Conservation (phyloP, 164 flowering plant species). For the Platanus orientalis region DNA sequence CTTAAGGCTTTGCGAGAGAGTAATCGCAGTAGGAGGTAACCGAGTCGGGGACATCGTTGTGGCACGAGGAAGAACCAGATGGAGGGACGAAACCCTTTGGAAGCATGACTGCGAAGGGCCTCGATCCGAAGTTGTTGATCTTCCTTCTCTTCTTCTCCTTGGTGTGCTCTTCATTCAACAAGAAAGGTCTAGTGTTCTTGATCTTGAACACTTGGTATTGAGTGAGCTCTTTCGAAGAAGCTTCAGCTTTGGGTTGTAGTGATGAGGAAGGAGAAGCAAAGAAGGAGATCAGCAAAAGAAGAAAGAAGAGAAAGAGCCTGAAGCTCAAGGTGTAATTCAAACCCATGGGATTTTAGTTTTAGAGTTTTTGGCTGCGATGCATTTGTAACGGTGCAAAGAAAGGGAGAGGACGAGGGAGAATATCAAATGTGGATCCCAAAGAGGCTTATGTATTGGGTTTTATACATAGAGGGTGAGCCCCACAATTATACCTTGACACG, state of each 20-base stretch:
- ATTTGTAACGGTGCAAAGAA: constrained; percentile 5
- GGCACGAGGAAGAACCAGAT: constrained; percentile 67
- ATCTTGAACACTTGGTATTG: constrained; percentile 20
- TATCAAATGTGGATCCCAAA: constrained; percentile 6
- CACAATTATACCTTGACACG: no score
- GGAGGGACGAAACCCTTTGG: constrained; percentile 73
- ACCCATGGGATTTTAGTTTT: constrained; percentile 34
- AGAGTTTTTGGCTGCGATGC: constrained; percentile 10
- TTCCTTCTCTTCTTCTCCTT: constrained; percentile 17
- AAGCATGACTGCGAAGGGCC: constrained; percentile 55
- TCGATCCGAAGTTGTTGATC: constrained; percentile 15
- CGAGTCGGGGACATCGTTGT: constrained; percentile 42
- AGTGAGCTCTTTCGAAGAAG: background rate
- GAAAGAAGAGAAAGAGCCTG: constrained; percentile 9
- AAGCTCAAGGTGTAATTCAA: constrained; percentile 8
- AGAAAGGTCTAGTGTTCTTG: constrained; percentile 26
- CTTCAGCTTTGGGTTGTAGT: background rate
- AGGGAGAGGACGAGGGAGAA: background rate
- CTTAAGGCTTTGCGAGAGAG: constrained; percentile 9
- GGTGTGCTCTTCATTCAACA: constrained; percentile 7
- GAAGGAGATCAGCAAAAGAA: constrained; percentile 6
- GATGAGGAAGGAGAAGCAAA: constrained; percentile 9
- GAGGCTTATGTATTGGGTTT: background rate
- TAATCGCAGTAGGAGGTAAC: constrained; percentile 32
- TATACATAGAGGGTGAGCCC: no score